Evolutionary conservation across 164 flowering plant genomes (phyloP), one percentile per base, ranked within the genome.

Genomic region (Macadamia tetraphylla): DNA sequence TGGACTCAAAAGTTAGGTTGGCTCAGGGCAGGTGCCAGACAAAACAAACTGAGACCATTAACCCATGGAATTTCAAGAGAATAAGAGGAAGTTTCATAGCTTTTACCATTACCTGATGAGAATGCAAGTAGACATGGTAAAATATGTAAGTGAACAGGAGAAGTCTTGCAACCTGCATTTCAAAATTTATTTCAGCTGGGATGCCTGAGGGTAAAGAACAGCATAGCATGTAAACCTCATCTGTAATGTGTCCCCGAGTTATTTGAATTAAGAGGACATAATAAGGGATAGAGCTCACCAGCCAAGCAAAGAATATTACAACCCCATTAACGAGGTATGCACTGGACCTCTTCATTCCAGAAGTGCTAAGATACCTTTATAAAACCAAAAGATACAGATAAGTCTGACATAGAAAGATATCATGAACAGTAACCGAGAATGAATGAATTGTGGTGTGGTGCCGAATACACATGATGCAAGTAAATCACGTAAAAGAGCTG

Each of bases 251-350:
- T 12, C 43, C 43, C 62, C 14, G 6, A 13, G 12, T 31, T 11
- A 31, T 60, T 30, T 9, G 18, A 46, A 31, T 14, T 23, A 18
- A 57, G 14, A 53, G 15, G 18, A 14, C 1, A 53, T 2, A 53
- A 1, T 11, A 53, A 69, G n/a, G 17, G 0, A 46, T 18, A 42
- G 14, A 43, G 80, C 96, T 80, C 74, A 94, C 99, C 92, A 94
- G 80, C 98, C 99, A 94, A 70, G 88, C 80, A 42, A 92, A 75
- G 68, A 94, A 92, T 68, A 92, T 87, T 18, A 83, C 78, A 29
- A 92, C 78, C 4, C 99, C 99, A 76, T 94, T 94, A 31, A 92
- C 62, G 65, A 92, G 82, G 82, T 94, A 94, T 29, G 88, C 86
- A 42, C 9, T 75, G 29, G 98, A 94, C 79, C 85, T 82, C 85